These are phyloP conservation scores for Cryptococcus amylolentus DNA, from an alignment of 1,284 basidiomycete species.

Conservation along the genomic window DNA sequence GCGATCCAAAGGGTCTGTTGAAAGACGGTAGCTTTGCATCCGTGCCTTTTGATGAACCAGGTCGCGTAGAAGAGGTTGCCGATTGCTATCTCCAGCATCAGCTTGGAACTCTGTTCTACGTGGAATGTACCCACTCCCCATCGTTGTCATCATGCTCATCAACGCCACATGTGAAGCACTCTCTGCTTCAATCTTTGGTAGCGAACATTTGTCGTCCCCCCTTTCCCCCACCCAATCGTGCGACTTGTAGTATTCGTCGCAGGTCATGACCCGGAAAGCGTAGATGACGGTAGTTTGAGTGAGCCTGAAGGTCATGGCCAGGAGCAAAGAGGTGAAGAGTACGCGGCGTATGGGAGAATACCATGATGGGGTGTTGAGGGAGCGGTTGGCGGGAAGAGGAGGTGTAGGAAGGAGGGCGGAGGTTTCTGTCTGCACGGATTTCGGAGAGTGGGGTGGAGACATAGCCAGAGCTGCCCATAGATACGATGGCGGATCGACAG, in stretches of 20 bases:
- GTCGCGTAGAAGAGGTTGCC: slow-evolving; percentile 46
- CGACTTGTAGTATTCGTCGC: slow-evolving; percentile 41
- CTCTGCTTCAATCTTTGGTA: slow-evolving; percentile 29
- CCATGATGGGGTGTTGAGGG: background rate
- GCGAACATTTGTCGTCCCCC: slow-evolving; percentile 32
- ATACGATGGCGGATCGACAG: too few species aligned
- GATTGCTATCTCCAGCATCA: slow-evolving; percentile 21
- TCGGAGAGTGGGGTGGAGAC: too few species aligned
- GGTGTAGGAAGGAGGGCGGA: too few species aligned
- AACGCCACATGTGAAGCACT: slow-evolving; percentile 33
- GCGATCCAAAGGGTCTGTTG: slow-evolving; percentile 45
- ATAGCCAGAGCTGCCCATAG: too few species aligned
- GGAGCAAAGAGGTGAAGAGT: slow-evolving; percentile 34
- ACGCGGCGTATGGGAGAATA: slow-evolving; percentile 33
- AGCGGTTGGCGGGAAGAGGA: too few species aligned
- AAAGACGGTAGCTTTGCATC: slow-evolving; percentile 42
- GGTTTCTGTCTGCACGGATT: too few species aligned
- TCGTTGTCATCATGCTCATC: slow-evolving; percentile 33
- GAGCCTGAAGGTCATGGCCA: slow-evolving; percentile 37
- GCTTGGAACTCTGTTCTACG: too few species aligned
- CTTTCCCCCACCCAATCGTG: slow-evolving; percentile 12
- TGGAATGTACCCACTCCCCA: slow-evolving; percentile 25
- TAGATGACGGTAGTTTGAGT: slow-evolving; percentile 48
- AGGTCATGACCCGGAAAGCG: slow-evolving; percentile 42
- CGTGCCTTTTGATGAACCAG: slow-evolving; percentile 35